These are phyloP conservation scores for Cadophora malorum DNA, from an alignment of 2,329 filamentous ascomycete species.

Conservation along the genomic window DNA sequence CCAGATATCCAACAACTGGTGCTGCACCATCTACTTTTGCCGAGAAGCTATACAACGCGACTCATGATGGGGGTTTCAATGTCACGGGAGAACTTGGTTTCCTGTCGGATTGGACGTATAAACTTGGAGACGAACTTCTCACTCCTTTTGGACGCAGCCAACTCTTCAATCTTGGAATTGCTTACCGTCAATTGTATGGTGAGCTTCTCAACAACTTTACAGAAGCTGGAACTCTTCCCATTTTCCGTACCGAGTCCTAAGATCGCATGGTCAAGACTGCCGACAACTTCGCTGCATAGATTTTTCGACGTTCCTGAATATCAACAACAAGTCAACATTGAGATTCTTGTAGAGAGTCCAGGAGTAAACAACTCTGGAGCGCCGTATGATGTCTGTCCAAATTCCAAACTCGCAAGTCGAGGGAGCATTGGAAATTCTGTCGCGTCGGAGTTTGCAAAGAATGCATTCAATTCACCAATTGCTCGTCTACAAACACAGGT, in stretches of 20 bases:
- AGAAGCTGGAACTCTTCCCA: conserved; percentile 47
- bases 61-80: conserved; percentile 20
- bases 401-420: conserved; percentile 21
- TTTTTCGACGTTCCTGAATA: conserved; percentile 31
- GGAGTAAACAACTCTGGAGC: conserved; percentile 29
- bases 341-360: conserved; percentile 26
- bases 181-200: conserved; percentile 51
- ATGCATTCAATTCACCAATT: conserved; percentile 26
- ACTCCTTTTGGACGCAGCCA: conserved; percentile 45
- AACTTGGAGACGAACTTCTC: conserved; percentile 28
- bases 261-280: conserved; percentile 31
- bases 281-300: conserved; percentile 29
- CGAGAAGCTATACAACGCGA: conserved; percentile 25
- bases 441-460: conserved; percentile 19
- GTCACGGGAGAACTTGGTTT: conserved; percentile 26
- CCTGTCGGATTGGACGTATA: conserved; percentile 26
- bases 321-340: conserved; percentile 28
- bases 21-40: conserved; percentile 25
- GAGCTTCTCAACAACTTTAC: conserved; percentile 53
- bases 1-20: conserved; percentile 28
- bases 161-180: conserved; percentile 50
- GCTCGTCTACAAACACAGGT: conserved; percentile 28
- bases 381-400: conserved; percentile 26
- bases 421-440: conserved; percentile 27
- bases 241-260: conserved; percentile 46